These are phyloP conservation scores for Scalesia atractyloides DNA, from an alignment of 129 eudicot genomes.

Conservation along the genomic window DNA sequence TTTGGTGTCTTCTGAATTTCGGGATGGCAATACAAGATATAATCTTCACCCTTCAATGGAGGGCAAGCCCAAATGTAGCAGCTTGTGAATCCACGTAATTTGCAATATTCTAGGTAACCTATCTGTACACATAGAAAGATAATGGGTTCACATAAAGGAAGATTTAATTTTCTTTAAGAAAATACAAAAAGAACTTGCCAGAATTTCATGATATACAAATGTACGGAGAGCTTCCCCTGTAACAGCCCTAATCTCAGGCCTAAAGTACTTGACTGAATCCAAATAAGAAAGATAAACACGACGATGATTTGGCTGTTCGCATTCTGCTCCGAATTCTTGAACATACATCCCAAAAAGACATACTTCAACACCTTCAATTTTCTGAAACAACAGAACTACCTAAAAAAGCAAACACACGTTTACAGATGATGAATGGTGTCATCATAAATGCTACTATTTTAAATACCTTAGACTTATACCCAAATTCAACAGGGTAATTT, in stretches of 20 bases:
- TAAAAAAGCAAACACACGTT: slow-evolving; percentile 33
- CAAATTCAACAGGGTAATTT: slow-evolving; percentile 76
- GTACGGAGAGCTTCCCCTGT: slow-evolving; percentile 99
- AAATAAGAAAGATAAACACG: slow-evolving; percentile 96
- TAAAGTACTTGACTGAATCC: slow-evolving; percentile 94
- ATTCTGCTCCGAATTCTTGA: slow-evolving; percentile 97
- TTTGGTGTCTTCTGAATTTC: slow-evolving; percentile 99
- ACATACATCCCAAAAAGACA: slow-evolving; percentile 99
- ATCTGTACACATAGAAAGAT: slow-evolving; percentile 50
- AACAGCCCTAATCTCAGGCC: slow-evolving; percentile 89
- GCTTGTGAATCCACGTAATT: slow-evolving; percentile 88
- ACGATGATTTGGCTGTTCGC: slow-evolving; percentile 90
- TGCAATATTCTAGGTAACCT: slow-evolving; percentile 95
- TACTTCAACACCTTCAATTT: slow-evolving; percentile 99
- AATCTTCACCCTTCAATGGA: slow-evolving; percentile 97
- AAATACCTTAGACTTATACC: slow-evolving; percentile 90
- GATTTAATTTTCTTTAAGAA: too few species aligned
- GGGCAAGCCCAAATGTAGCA: slow-evolving; percentile 99
- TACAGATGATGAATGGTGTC: neutral
- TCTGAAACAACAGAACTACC: slow-evolving; percentile 92
- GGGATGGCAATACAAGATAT: slow-evolving; percentile 96
- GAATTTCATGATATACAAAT: slow-evolving; percentile 96
- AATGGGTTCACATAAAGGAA: slow-evolving; percentile 18
- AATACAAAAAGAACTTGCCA: slow-evolving; percentile 47
- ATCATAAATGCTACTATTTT: neutral